A percentile compares a stretch with the other conserved stretches of the same genome.
Conservation (phyloP, 83 land plant genomes). For the Isoetes engelmannii region DNA sequence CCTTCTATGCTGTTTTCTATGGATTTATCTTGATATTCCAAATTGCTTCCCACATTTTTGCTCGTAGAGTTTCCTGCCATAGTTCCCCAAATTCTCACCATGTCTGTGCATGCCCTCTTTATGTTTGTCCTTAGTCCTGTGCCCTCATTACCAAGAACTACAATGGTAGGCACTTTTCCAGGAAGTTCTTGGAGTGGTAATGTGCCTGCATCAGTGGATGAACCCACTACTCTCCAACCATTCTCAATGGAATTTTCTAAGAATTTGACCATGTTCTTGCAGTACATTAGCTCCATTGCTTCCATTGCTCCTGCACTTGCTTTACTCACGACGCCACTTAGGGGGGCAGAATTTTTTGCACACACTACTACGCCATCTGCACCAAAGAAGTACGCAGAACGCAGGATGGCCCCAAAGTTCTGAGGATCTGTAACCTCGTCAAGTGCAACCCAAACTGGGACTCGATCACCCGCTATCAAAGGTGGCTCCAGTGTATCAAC, state of each 20-base stretch:
- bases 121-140: conserved; percentile 83
- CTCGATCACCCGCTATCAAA: conserved; percentile 23
- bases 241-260: conserved; percentile 57
- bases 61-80: too few species aligned
- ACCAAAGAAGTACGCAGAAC: conserved; percentile 94
- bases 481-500: conserved; percentile 47
- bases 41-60: too few species aligned
- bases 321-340: conserved; percentile 97
- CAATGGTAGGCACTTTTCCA: conserved; percentile 66
- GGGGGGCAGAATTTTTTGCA: conserved; percentile 96
- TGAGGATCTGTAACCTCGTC: conserved; percentile 98
- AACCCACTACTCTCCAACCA: conserved; percentile 91
- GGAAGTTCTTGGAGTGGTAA: conserved; percentile 51
- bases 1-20: too few species aligned
- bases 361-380: conserved; percentile 78
- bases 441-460: conserved; percentile 88
- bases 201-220: conserved; percentile 46
- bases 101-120: conserved; percentile 68
- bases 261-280: conserved; percentile 95
- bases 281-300: conserved; percentile 67
- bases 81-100: conserved; percentile 57
- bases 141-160: conserved; percentile 95
- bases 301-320: conserved; percentile 98
- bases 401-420: conserved; percentile 86
- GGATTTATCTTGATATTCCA: too few species aligned